Evolutionary conservation across 1,284 basidiomycete genomes (phyloP).

Genomic region (Sanghuangporus weigelae): DNA sequence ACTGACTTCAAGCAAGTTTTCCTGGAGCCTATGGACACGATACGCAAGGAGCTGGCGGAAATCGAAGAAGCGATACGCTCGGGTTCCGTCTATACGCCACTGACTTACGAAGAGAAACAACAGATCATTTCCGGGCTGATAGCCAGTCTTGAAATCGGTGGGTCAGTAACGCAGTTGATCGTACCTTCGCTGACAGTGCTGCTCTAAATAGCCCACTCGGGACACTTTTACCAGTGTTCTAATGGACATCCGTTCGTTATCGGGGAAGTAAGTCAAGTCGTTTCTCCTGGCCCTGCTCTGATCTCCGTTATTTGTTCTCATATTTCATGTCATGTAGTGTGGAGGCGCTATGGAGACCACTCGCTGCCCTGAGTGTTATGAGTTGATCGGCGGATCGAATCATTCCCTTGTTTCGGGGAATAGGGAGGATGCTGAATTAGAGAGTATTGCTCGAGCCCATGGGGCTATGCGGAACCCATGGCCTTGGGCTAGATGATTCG

Average conservation of each 20-base stretch:
- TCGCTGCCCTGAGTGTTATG: constrained; percentile 16
- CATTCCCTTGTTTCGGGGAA: constrained; percentile 10
- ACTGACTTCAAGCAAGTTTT: background rate
- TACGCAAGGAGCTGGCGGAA: constrained; percentile 3
- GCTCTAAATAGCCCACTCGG: constrained; percentile 33
- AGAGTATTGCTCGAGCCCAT: constrained; percentile 8
- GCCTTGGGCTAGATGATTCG: constrained; percentile 5
- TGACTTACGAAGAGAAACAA: constrained; percentile 44
- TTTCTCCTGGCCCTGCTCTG: constrained; percentile 7
- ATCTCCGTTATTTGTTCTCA: background rate
- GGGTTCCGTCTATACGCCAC: constrained; percentile 32
- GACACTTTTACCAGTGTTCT: constrained; percentile 46
- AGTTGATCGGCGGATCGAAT: constrained; percentile 11
- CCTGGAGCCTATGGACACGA: background rate
- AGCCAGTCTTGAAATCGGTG: constrained; percentile 32
- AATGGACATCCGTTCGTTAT: constrained; percentile 49
- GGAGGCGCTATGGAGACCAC: constrained; percentile 13
- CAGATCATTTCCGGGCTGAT: constrained; percentile 40
- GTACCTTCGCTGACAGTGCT: background rate
- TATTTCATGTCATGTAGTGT: constrained; percentile 1
- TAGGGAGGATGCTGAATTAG: constrained; percentile 3
- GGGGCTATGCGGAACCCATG: constrained; percentile 9
- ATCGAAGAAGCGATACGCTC: constrained; percentile 1
- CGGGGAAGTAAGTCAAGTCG: constrained; percentile 32
- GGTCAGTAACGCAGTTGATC: constrained; percentile 15